These are phyloP conservation scores for Chaetomium strumarium DNA, from an alignment of 2,329 filamentous ascomycete species.

Conservation along the genomic window DNA sequence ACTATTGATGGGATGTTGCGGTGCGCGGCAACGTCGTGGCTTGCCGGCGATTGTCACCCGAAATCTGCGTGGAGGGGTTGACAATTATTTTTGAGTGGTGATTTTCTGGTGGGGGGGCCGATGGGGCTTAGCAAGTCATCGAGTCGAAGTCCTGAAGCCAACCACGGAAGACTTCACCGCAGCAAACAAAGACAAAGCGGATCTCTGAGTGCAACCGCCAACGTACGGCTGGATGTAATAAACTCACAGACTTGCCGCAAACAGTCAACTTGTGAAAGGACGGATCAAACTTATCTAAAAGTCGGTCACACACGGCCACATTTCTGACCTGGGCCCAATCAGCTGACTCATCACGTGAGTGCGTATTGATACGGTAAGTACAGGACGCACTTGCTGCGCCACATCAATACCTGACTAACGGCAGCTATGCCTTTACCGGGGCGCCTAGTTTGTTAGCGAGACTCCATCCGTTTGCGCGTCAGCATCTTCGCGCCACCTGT, in stretches of 20 bases:
- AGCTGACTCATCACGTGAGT: slow-evolving; percentile 10
- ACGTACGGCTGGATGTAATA: too few species aligned
- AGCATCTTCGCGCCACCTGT: slow-evolving; percentile 19
- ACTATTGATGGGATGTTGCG: slow-evolving; percentile 5
- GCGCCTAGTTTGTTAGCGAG: slow-evolving; percentile 2
- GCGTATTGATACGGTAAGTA: background rate
- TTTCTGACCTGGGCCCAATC: background rate
- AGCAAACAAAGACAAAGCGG: background rate
- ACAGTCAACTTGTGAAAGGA: too few species aligned
- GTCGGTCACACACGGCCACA: too few species aligned
- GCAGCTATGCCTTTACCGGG: slow-evolving; percentile 8
- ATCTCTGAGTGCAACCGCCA: too few species aligned
- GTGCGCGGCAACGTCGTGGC: slow-evolving; percentile 14
- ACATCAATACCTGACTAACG: too few species aligned
- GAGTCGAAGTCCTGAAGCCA: slow-evolving; percentile 4
- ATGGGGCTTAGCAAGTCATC: slow-evolving; percentile 24
- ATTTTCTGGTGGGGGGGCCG: slow-evolving; percentile 28
- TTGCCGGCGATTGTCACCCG: slow-evolving; percentile 15
- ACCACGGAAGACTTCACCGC: background rate
- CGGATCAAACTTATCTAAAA: too few species aligned
- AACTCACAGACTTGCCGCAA: background rate
- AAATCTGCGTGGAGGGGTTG: slow-evolving; percentile 25
- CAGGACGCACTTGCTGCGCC: too few species aligned
- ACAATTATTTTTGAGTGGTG: slow-evolving; percentile 26
- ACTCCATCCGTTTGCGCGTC: slow-evolving; percentile 12